Conservation (phyloP, 2,329 filamentous ascomycete genomes). For the Eutypella sp. region DNA sequence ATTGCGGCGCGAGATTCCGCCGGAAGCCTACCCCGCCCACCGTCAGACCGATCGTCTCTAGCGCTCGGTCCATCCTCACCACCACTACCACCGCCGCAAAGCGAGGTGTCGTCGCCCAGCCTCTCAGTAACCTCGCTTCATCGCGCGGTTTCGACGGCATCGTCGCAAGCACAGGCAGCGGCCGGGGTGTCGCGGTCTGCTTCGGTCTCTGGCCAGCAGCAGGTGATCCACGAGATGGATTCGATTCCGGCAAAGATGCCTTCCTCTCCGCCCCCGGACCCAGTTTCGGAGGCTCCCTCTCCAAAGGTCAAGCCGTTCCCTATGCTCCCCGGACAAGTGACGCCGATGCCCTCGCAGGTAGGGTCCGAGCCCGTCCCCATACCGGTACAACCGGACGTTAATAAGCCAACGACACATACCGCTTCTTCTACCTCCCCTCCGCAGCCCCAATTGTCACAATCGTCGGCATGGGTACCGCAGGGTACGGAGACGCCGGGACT, state of each 20-base stretch:
- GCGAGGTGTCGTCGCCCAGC: conserved; percentile 25
- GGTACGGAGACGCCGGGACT: too few species aligned
- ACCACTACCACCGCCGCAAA: conserved; percentile 19
- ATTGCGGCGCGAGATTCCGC: background rate
- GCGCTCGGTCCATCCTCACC: conserved; percentile 5
- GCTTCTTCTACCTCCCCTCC: background rate
- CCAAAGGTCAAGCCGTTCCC: conserved; percentile 18
- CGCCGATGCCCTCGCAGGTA: conserved; percentile 22
- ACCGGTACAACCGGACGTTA: background rate
- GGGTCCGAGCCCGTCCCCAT: conserved; percentile 12
- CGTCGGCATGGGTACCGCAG: too few species aligned
- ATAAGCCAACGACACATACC: background rate
- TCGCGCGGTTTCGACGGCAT: conserved; percentile 18
- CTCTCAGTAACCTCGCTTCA: conserved; percentile 22
- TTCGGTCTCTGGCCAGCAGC: background rate
- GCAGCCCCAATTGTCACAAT: too few species aligned
- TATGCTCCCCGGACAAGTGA: conserved; percentile 27
- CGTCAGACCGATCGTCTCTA: background rate
- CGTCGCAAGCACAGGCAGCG: conserved; percentile 8
- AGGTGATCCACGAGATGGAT: background rate
- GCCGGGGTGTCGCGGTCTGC: background rate
- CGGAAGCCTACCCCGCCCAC: background rate
- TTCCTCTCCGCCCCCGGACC: background rate
- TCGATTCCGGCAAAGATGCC: background rate
- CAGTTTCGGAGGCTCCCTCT: background rate